A percentile compares a stretch with the other conserved stretches of the same genome.
Conservation (phyloP, 1,284 basidiomycete species). For the Boletus sp. region DNA sequence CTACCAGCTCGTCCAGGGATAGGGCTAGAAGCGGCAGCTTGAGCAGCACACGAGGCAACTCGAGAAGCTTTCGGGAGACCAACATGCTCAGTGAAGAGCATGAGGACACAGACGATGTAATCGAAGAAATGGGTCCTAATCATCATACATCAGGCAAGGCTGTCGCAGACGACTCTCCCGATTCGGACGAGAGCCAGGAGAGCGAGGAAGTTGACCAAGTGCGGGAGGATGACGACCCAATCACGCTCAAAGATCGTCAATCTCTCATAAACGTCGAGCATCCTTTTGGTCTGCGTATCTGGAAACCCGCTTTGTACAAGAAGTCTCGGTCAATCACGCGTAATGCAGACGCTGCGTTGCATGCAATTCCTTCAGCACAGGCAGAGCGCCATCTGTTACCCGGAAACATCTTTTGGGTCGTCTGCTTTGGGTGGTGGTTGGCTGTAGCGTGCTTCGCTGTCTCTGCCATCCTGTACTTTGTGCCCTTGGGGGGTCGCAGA, state of each 20-base stretch:
- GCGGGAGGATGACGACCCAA: constrained; percentile 74
- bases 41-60: constrained; percentile 49
- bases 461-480: constrained; percentile 66
- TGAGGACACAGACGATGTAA: constrained; percentile 31
- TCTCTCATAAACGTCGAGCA: constrained; percentile 99
- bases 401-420: constrained; percentile 90
- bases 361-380: constrained; percentile 87
- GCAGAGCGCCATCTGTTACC: constrained; percentile 87
- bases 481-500: constrained; percentile 76
- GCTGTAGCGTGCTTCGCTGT: constrained; percentile 66
- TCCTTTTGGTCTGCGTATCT: constrained; percentile 98
- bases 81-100: constrained; percentile 46
- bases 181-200: constrained; percentile 35
- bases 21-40: constrained; percentile 57
- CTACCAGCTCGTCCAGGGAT: constrained; percentile 45
- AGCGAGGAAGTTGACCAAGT: constrained; percentile 35
- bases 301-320: constrained; percentile 99
- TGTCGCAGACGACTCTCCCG: constrained; percentile 26
- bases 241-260: constrained; percentile 94
- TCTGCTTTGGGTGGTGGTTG: constrained; percentile 92
- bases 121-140: constrained; percentile 29
- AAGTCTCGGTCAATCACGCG: constrained; percentile 96
- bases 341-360: constrained; percentile 91
- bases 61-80: constrained; percentile 42
- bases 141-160: constrained; percentile 28